Base-by-base conservation (phyloP, 768 basidiomycete genomes). In the Xerocomellus intermedius region DNA sequence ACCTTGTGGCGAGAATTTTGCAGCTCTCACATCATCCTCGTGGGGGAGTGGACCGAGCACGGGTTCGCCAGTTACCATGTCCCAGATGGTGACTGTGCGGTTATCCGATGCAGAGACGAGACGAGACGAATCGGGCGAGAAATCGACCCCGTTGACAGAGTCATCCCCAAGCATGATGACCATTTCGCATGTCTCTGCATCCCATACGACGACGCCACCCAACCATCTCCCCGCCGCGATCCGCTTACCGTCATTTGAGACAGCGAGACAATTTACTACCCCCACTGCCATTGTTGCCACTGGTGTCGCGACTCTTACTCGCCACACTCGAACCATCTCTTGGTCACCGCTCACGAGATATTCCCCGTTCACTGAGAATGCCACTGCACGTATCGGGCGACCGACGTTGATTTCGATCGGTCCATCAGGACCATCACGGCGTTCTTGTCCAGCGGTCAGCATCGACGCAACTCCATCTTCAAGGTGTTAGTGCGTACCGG, bases 1-100 rank as follows among this genome's bases (percentile, higher is more conserved):
- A 1, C 54, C 54, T 4, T 51, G 9, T 2, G 48, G 49, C 14
- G 54, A 51, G 26, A 44, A 55, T 13, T 52, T 55, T 2, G 46
- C 46, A 12, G 54, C 36, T 1, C 14, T 17, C 5, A 44, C 26
- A 22, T 4, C 5, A 14, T 13, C 16, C 0, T 45, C 8, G 16
- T 37, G 38, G 4, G 9, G 16, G 22, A 26, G 5, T 10, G 14
- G 28, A 28, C 8, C 10, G 5, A 19, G 24, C n/a, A 17, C 4
- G 3, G 5, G 42, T 17, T 17, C n/a, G 42, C 24, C 26, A 5
- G 26, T 13, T 8, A 16, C 24, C 3, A 28, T 8, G 26, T 44
- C 42, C 26, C 14, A 26, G 17, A 44, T 6, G 9, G 26, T n/a
- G 17, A 8, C 42, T 17, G 24, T 17, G 26, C 26, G 5, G 42